Percentiles rank a stretch among this genome's conserved stretches.
These are phyloP conservation scores for Aspergillus diversus DNA, from an alignment of 495 filamentous ascomycete genomes.

Conservation along the genomic window DNA sequence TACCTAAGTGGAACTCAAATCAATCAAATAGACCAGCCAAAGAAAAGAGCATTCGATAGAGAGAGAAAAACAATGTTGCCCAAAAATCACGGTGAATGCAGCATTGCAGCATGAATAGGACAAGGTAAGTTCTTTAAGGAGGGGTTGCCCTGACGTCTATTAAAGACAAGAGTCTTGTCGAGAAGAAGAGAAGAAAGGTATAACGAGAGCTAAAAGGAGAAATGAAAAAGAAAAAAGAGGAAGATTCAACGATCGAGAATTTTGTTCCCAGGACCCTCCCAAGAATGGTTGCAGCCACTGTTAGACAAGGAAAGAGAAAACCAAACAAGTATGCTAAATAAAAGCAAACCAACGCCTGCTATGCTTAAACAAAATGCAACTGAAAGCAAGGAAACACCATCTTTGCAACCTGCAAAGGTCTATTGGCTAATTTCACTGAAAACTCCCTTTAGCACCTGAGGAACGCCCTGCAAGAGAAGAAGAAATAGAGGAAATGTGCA, in stretches of 20 bases:
- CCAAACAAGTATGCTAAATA: conserved; percentile 7
- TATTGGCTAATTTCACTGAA: conserved; percentile 2
- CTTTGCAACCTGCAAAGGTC: conserved; percentile 18
- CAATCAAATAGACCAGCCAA: conserved; percentile 10
- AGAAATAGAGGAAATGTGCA: conserved; percentile 9
- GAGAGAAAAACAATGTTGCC: neutral
- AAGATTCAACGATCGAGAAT: conserved; percentile 14
- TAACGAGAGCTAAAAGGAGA: conserved; percentile 10
- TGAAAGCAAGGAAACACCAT: conserved; percentile 6
- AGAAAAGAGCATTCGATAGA: conserved; percentile 19
- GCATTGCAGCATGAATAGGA: neutral
- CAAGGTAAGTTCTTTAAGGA: too few species aligned
- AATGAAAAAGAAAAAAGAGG: conserved; percentile 14
- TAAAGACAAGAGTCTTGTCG: neutral
- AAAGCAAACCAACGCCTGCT: conserved; percentile 24
- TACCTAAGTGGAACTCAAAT: conserved; percentile 9
- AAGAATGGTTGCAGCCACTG: neutral
- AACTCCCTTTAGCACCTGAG: neutral
- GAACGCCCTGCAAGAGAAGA: conserved; percentile 3
- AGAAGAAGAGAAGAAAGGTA: neutral
- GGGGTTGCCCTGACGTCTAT: neutral
- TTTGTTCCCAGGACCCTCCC: neutral
- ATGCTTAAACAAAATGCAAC: conserved; percentile 21
- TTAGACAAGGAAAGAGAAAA: conserved; percentile 12
- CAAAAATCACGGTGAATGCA: neutral